Base-by-base conservation (phyloP, 1,284 basidiomycete genomes). In the Gastroboletus turbinatus region DNA sequence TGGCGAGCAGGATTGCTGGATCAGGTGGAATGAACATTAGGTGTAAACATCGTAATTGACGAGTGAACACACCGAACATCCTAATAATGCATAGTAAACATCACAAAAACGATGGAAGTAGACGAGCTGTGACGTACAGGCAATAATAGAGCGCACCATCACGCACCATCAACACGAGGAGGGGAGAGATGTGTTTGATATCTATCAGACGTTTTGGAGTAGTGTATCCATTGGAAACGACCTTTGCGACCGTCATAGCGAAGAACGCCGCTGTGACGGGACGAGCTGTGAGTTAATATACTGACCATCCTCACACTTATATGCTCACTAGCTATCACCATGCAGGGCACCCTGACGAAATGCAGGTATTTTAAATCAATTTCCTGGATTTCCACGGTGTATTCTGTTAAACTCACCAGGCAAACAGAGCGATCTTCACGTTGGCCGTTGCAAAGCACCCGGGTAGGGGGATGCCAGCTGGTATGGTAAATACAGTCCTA, bases 61-160 rank as follows among this genome's bases (percentile, higher is more conserved):
- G 19, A 21, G 2, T 7, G 30, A 23, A 46, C 45, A 46, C 19
- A 46, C 45, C 30, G 9, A 46, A 17, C 2, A 46, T 38, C 19
- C 45, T 46, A 17, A 14, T 8, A 23, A 23, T 6, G 17, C 4
- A 23, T 16, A 35, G 19, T 46, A 36, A 46, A 39, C 19, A 36
- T 19, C 45, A 21, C 19, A 14, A 17, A 25, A 25, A 40, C 11
- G n/a, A 13, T 5, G 33, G 11, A 47, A 6, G 23, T 23, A 8
- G 16, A 35, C n/a, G 46, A 13, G 23, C 6, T n/a, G 29, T 19
- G 35, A 44, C 55, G 17, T 39, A 56, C 55, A 57, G 11, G n/a
- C 7, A 19, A 10, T 57, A 57, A 19, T 39, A 57, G 6, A 57
- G 8, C n/a, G 55, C 55, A 9, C 55, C 55, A 23, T 57, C 55